Evolutionary conservation across 345 rosid species (phyloP).

Genomic region (Erucastrum elatum): DNA sequence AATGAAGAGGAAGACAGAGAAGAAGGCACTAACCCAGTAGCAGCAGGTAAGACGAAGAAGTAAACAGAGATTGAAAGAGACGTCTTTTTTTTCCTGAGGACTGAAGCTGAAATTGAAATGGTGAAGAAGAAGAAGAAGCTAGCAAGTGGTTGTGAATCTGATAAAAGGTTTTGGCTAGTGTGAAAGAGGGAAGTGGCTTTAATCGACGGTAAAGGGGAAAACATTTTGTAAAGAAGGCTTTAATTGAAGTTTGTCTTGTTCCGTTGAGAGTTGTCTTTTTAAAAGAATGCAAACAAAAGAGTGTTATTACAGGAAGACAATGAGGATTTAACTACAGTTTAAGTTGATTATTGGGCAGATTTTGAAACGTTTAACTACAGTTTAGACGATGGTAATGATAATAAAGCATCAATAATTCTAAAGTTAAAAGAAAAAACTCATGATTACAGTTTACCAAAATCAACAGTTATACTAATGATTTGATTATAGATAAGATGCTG

Average conservation of each 20-base stretch:
- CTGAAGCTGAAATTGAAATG: background rate
- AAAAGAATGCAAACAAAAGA: constrained; percentile 14
- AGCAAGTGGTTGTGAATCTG: background rate
- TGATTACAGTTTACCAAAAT: background rate
- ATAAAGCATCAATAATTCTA: constrained; percentile 19
- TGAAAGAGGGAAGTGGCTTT: background rate
- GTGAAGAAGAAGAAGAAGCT: background rate
- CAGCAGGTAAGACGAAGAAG: constrained; percentile 8
- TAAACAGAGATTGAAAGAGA: too few relatives aligned
- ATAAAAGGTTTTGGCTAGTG: background rate
- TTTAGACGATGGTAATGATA: background rate
- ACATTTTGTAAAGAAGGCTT: background rate
- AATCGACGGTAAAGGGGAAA: background rate
- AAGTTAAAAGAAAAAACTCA: background rate
- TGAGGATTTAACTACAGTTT: background rate
- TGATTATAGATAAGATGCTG: background rate
- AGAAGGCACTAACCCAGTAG: constrained; percentile 33
- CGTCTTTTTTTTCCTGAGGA: too few relatives aligned
- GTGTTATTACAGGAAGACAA: background rate
- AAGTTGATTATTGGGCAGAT: too few relatives aligned
- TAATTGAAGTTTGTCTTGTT: constrained; percentile 34
- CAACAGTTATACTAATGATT: constrained; percentile 8
- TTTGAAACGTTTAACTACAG: background rate
- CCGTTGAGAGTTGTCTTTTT: constrained; percentile 26
- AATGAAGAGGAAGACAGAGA: constrained; percentile 35